phyloP scores from a whole-genome alignment of 1,139 yeast species.

The Taphrina sp. region DNA sequence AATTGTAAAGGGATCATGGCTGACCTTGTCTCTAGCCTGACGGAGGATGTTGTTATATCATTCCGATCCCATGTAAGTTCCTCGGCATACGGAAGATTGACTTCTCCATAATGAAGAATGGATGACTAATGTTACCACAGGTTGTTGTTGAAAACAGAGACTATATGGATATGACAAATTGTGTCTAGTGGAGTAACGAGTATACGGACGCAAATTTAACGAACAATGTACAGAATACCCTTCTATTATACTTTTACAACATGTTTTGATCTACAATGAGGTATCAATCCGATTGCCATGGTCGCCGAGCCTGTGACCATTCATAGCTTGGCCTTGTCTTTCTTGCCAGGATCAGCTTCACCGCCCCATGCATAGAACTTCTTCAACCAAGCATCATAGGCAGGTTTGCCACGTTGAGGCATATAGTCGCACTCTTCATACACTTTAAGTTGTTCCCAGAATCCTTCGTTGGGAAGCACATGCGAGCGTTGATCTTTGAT shows the following conservation, averaged over 20 bases:
- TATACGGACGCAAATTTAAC: no score
- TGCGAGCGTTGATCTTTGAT: slow-evolving; percentile 7
- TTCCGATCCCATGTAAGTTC: slow-evolving; percentile 30
- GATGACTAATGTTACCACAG: no score
- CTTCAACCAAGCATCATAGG: slow-evolving; percentile 30
- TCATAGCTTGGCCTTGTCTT: slow-evolving; percentile 7
- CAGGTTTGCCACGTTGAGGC: slow-evolving; percentile 15
- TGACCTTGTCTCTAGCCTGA: slow-evolving; percentile 8
- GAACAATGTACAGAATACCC: no score
- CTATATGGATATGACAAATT: no score
- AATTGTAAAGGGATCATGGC: background rate
- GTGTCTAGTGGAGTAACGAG: no score
- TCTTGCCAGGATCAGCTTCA: slow-evolving; percentile 17
- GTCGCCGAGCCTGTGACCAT: no score
- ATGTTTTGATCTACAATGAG: no score
- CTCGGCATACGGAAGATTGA: no score
- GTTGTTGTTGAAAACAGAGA: no score
- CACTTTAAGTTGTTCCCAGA: slow-evolving; percentile 23
- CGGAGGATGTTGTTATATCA: slow-evolving; percentile 27
- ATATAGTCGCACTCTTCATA: slow-evolving; percentile 18
- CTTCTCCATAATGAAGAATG: no score
- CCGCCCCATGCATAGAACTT: slow-evolving; percentile 19
- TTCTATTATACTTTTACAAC: no score
- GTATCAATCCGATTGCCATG: no score
- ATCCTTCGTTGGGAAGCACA: slow-evolving; percentile 27